These are phyloP conservation scores for Trichosporon sp. DNA, from an alignment of 1,284 basidiomycete genomes.

Conservation along the genomic window DNA sequence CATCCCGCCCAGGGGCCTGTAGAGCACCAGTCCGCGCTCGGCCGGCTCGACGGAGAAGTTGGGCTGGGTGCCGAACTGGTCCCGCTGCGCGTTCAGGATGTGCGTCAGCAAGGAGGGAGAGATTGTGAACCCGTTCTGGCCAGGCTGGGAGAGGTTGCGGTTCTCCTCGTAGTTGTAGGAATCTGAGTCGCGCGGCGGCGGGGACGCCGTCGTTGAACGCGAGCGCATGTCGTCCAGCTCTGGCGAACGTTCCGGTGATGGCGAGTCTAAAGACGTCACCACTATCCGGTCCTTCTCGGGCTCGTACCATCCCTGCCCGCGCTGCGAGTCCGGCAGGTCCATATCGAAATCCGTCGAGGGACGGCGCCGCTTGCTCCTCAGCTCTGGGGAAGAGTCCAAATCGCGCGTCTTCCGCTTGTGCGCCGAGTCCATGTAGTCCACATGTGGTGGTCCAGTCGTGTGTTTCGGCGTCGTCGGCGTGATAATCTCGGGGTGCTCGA, in stretches of 20 bases:
- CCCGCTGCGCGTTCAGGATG: conserved; percentile 45
- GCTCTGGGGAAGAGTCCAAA: conserved; percentile 4
- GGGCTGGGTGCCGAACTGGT: conserved; percentile 28
- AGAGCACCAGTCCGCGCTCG: conserved; percentile 45
- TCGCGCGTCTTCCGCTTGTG: conserved; percentile 18
- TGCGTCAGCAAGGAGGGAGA: conserved; percentile 53
- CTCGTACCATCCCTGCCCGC: conserved; percentile 45
- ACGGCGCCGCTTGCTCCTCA: conserved; percentile 7
- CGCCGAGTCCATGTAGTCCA: conserved; percentile 13
- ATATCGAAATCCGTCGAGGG: conserved; percentile 40
- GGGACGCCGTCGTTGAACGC: conserved; percentile 30
- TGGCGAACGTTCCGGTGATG: conserved; percentile 30
- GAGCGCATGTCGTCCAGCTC: conserved; percentile 27
- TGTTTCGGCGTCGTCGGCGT: conserved; percentile 32
- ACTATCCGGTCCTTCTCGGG: conserved; percentile 54
- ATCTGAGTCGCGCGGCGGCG: neutral
- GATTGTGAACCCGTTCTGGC: conserved; percentile 50
- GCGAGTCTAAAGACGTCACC: conserved; percentile 42
- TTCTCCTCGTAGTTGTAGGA: conserved; percentile 30
- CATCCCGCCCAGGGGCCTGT: conserved; percentile 44
- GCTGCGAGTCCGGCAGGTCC: conserved; percentile 22
- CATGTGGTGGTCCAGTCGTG: neutral
- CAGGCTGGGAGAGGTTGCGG: conserved; percentile 46
- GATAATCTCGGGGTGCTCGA: conserved; percentile 26
- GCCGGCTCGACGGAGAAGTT: conserved; percentile 13